Evolutionary conservation across 2,329 filamentous ascomycete species (phyloP).

Genomic region (Neophaeococcomyces mojaviensis): DNA sequence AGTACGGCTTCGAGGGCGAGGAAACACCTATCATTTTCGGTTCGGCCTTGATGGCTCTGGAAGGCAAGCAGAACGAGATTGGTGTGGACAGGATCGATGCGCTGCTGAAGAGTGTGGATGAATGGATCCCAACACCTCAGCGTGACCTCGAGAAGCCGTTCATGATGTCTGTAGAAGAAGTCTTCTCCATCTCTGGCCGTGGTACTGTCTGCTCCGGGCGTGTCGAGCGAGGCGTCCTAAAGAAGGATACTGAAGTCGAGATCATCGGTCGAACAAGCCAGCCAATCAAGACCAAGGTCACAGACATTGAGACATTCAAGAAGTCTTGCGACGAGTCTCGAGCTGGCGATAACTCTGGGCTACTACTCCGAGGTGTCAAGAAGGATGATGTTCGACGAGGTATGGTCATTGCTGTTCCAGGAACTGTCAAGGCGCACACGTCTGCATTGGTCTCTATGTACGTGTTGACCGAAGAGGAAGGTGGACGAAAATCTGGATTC

Average conservation of each 20-base stretch:
- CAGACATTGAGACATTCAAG: conserved; percentile 99
- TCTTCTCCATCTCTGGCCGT: conserved; percentile 84
- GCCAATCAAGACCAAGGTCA: conserved; percentile 96
- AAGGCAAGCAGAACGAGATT: conserved; percentile 79
- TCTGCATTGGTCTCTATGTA: conserved; percentile 96
- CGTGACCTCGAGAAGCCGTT: conserved; percentile 97
- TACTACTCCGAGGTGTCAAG: conserved; percentile 89
- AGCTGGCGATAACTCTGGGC: conserved; percentile 96
- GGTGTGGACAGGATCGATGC: conserved; percentile 83
- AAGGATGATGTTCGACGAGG: conserved; percentile 90
- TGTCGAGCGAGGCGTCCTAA: conserved; percentile 90
- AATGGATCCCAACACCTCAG: conserved; percentile 91
- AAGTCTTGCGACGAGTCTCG: conserved; percentile 96
- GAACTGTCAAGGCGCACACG: conserved; percentile 74
- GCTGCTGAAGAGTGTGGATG: conserved; percentile 80
- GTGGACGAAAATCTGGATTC: conserved; percentile 94
- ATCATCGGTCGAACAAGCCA: conserved; percentile 76
- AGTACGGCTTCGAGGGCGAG: conserved; percentile 96
- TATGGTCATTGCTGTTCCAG: conserved; percentile 86
- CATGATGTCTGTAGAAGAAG: conserved; percentile 95
- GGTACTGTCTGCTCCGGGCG: conserved; percentile 94
- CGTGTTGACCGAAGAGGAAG: conserved; percentile 94
- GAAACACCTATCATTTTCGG: conserved; percentile 96
- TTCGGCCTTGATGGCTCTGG: conserved; percentile 88
- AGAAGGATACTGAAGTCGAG: conserved; percentile 92